Evolutionary conservation across 2,329 filamentous ascomycete genomes (phyloP).

Genomic region (Diaporthe amygdali): DNA sequence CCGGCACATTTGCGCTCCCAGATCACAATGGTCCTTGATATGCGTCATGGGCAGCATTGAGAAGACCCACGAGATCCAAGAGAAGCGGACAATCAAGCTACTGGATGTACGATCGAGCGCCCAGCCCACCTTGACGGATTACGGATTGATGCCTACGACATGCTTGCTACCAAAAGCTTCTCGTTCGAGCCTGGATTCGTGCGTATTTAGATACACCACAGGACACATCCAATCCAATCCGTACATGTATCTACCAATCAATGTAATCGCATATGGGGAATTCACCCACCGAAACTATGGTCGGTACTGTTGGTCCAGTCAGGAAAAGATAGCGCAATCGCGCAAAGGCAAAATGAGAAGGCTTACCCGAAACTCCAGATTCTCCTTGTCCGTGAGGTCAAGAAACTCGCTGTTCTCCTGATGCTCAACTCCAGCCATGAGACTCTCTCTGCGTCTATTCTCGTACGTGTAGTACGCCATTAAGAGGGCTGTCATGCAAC

Average conservation of each 20-base stretch:
- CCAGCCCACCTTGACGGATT: background rate
- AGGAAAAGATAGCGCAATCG: background rate
- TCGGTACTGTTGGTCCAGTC: slow-evolving; percentile 21
- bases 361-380: slow-evolving; percentile 33
- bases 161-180: background rate
- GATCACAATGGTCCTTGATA: background rate
- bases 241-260: background rate
- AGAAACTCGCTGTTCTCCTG: slow-evolving; percentile 36
- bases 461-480: slow-evolving; percentile 26
- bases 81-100: background rate
- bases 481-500: slow-evolving; percentile 15
- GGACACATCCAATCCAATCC: background rate
- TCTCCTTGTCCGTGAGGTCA: slow-evolving; percentile 38
- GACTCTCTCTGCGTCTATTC: slow-evolving; percentile 23
- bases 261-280: background rate
- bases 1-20: background rate
- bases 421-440: slow-evolving; percentile 25
- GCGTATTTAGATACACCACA: background rate
- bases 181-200: background rate
- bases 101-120: background rate
- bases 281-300: background rate
- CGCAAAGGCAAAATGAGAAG: background rate
- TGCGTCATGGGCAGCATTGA: background rate
- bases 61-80: background rate
- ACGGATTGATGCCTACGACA: background rate